phyloP scores from a whole-genome alignment of 2,329 filamentous ascomycete species.

The Fusarium sambucinum region DNA sequence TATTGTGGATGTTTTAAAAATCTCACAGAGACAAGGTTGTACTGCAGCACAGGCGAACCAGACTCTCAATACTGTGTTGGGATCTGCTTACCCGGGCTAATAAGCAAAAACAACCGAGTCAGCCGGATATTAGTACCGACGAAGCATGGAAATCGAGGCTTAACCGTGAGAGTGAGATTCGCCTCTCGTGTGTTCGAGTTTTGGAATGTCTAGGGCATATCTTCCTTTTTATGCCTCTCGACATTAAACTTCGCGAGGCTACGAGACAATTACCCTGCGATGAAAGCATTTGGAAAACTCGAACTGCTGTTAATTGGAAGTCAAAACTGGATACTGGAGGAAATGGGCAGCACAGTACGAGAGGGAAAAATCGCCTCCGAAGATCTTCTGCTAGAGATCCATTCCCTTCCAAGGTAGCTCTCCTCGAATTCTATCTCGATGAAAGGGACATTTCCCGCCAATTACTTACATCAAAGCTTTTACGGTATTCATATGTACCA shows the following conservation, averaged over 20 bases:
- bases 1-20: neutral
- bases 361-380: neutral
- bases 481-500: neutral
- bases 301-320: neutral
- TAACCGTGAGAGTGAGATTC: neutral
- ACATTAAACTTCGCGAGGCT: neutral
- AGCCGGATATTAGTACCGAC: accelerated
- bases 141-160: neutral
- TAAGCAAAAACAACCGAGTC: neutral
- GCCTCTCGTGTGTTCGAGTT: neutral
- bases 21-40: neutral
- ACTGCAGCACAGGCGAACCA: neutral
- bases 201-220: neutral
- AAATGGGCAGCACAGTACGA: accelerated
- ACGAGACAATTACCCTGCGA: neutral
- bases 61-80: neutral
- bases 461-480: accelerated
- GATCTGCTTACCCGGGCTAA: neutral
- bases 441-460: neutral
- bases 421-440: neutral
- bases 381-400: neutral
- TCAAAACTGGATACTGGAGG: neutral
- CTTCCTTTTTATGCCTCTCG: neutral
- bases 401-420: neutral
- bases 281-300: neutral